Evolutionary conservation across 2,329 filamentous ascomycete species (phyloP), one percentile per base, ranked within the genome.

Genomic region (Penicillium sp.): DNA sequence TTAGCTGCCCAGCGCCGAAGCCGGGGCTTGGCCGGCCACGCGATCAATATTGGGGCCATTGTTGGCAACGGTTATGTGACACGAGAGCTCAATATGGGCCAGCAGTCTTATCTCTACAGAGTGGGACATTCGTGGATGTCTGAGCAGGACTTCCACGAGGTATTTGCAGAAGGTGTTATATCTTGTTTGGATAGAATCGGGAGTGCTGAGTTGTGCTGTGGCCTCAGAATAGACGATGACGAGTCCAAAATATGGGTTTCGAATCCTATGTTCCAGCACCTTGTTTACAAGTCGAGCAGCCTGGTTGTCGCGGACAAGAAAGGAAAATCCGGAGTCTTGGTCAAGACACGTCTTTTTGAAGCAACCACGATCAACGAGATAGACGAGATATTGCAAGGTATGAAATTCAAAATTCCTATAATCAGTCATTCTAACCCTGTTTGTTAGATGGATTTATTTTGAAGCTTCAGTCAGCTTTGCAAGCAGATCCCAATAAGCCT

Each of bases 161-260:
- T 65, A 3, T 65, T 73, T 42, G 64, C 66, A 8, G 70, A 73
- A 49, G 68, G 61, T 5, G 63, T 73, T 9, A 51, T 70, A 1
- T 56, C 62, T 4, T 65, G 62, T 31, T 27, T 54, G n/a, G 50
- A 61, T 24, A 45, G 55, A 43, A 55, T 43, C 1, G 45, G 45
- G 4, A 49, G 27, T 4, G 47, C 58, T 8, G 52, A 61, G 8
- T 43, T 62, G 14, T 65, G 56, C 56, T 62, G 61, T 46, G 54
- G 56, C 2, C 53, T 65, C 13, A 54, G 61, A 52, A 64, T 65
- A 13, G 62, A 65, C 9, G 58, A 64, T n/a, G 62, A 65, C 22
- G 57, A 61, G 10, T 49, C 59, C 5, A 65, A 65, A 34, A 57
- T 56, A 9, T 65, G 62, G 62, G 29, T 59, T 11, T 31, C 53